Evolutionary conservation across 306 rosid species (phyloP).

Genomic region (Fagus crenata): DNA sequence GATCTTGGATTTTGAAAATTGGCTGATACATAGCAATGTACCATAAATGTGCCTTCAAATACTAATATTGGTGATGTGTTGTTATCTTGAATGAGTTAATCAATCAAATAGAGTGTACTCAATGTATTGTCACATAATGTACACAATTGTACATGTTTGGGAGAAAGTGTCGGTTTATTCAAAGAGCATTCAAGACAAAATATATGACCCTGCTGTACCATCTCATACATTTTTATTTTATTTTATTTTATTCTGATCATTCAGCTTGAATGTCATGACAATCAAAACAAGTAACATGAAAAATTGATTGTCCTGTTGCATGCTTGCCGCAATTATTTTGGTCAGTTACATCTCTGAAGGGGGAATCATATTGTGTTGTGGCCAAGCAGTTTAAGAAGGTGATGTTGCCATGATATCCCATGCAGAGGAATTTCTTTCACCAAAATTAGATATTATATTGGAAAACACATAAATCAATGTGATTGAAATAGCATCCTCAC

Average conservation of each 20-base stretch:
- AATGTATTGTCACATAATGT: neutral
- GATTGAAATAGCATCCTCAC: no score
- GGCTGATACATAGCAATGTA: constrained; percentile 14
- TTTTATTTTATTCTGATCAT: neutral
- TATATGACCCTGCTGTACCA: neutral
- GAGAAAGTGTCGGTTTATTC: neutral
- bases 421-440: no score
- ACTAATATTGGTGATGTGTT: no score
- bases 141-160: neutral
- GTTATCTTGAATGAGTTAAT: no score
- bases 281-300: neutral
- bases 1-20: constrained; percentile 67
- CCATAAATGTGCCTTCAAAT: no score
- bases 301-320: neutral
- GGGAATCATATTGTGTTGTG: no score
- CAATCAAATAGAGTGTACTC: no score
- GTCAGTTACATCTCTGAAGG: no score
- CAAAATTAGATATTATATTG: no score
- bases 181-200: neutral
- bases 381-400: no score
- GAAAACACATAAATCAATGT: no score
- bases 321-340: neutral
- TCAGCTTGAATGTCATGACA: neutral
- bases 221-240: neutral
- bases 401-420: no score